Evolutionary conservation across 176 grass and related monocot species (phyloP), one percentile per base, ranked within the genome.

Genomic region (Bonia amplexicaulis): DNA sequence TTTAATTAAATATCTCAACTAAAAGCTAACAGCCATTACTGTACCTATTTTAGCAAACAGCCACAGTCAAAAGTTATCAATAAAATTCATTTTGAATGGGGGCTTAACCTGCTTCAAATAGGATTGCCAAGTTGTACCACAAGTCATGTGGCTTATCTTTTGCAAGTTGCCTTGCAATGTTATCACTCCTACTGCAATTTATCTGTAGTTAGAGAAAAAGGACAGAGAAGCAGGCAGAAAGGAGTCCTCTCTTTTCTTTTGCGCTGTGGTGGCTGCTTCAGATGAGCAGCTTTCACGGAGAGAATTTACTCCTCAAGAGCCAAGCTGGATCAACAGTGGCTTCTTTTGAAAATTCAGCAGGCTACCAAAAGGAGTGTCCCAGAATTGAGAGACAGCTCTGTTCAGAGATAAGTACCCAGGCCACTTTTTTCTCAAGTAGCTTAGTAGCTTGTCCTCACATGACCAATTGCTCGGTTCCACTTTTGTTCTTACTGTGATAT

Each of bases 311-410:
- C 42, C n/a, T 60, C 23, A 60, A 80, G 52, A n/a, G 41, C 12
- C 44, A 89, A 81, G 53, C 19, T 77, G 77, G 52, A 44, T 44
- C 76, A 76, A 53, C 82, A 76, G 53, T 85, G 3, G 44, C 71
- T 46, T 76, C 17, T 55, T 55, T 71, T 62, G 64, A 67, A 82
- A 85, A 77, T 39, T 3, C 45, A 54, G 13, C 57, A 63, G 71
- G 45, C 64, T 71, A 82, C 33, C 33, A 77, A 71, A 77, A 63
- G 26, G 20, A 71, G 79, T 78, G 79, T 71, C 57, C 42, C 26
- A 13, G 39, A 82, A 73, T 22, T 72, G 33, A 41, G 60, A n/a
- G 84, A 39, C 73, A 65, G 49, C 25, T 22, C 37, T 82, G 1
- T 14, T 66, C 46, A 90, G 71, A 65, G 57, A 59, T 39, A 25